Evolutionary conservation across 1,284 basidiomycete genomes (phyloP).

Genomic region (Austropuccinia psidii): DNA sequence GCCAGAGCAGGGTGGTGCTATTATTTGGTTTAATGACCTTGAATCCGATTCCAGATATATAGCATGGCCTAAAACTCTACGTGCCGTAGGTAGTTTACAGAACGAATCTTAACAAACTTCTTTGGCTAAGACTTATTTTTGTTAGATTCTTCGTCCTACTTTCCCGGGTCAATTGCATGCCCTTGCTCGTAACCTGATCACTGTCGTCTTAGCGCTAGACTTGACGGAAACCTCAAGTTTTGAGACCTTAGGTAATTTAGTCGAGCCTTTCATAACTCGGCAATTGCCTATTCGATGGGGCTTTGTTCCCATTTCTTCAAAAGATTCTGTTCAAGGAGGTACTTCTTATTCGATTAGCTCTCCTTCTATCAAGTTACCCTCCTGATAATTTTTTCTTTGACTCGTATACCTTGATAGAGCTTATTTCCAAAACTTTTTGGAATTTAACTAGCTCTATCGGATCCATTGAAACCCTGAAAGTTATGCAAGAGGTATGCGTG

Average conservation of each 20-base stretch:
- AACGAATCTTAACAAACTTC: slow-evolving; percentile 38
- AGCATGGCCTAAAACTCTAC: slow-evolving; percentile 54
- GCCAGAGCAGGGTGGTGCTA: slow-evolving; percentile 63
- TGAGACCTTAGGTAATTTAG: slow-evolving; percentile 58
- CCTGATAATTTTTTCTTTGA: background rate
- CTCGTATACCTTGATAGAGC: background rate
- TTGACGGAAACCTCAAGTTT: slow-evolving; percentile 59
- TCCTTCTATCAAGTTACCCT: background rate
- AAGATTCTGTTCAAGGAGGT: slow-evolving; percentile 55
- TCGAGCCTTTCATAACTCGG: slow-evolving; percentile 63
- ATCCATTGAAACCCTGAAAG: slow-evolving; percentile 13
- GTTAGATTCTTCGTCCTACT: slow-evolving; percentile 61
- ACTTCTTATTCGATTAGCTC: background rate
- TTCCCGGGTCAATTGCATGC: slow-evolving; percentile 70
- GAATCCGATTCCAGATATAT: slow-evolving; percentile 66
- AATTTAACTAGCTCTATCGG: slow-evolving; percentile 2
- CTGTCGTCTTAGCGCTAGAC: slow-evolving; percentile 69
- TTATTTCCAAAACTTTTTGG: slow-evolving; percentile 26
- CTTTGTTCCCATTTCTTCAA: slow-evolving; percentile 60
- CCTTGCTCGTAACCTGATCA: slow-evolving; percentile 67
- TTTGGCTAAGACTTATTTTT: background rate
- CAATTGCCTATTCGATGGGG: slow-evolving; percentile 72
- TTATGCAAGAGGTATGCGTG: slow-evolving; percentile 18
- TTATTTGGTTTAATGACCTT: slow-evolving; percentile 83
- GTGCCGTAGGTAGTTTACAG: slow-evolving; percentile 52